Evolutionary conservation across 2,329 filamentous ascomycete genomes (phyloP).

Genomic region (Sporothrix brasiliensis): DNA sequence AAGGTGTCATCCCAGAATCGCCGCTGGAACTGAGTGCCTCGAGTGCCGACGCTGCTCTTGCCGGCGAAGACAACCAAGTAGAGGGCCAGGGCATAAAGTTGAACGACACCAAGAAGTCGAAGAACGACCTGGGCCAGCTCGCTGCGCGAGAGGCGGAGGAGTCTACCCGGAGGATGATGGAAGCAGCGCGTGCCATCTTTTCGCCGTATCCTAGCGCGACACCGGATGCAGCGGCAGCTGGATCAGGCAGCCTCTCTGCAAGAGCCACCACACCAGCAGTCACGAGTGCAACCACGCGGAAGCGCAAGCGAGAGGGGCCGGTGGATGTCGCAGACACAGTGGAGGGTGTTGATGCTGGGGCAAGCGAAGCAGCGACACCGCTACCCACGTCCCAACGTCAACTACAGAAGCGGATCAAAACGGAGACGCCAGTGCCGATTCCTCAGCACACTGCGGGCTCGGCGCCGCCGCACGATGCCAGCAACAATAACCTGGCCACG

Average conservation of each 20-base stretch:
- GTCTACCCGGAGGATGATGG: constrained; percentile 43
- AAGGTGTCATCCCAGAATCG: constrained; percentile 48
- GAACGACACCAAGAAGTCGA: constrained; percentile 76
- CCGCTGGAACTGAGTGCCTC: constrained; percentile 61
- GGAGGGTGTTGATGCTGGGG: constrained; percentile 20
- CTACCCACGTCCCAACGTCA: not conserved
- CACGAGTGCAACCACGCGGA: constrained; percentile 33
- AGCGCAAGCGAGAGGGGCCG: constrained; percentile 44
- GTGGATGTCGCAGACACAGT: constrained; percentile 33
- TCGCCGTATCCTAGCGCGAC: constrained; percentile 31
- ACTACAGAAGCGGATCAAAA: constrained; percentile 44
- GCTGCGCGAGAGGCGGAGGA: constrained; percentile 62
- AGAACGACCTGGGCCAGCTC: constrained; percentile 63
- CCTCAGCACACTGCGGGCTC: constrained; percentile 40
- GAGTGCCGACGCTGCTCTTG: constrained; percentile 56
- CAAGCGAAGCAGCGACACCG: not conserved
- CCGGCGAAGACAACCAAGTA: constrained; percentile 63
- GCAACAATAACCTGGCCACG: constrained; percentile 32
- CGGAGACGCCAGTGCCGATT: constrained; percentile 46
- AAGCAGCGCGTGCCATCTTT: constrained; percentile 41
- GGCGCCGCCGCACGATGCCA: constrained; percentile 35
- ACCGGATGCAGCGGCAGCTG: not conserved
- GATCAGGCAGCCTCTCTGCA: constrained; percentile 12
- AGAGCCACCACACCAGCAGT: constrained; percentile 23
- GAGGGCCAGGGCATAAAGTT: constrained; percentile 76